Conservation (phyloP, 352 stramenopile genomes). For the Globisporangium cederbergense region DNA sequence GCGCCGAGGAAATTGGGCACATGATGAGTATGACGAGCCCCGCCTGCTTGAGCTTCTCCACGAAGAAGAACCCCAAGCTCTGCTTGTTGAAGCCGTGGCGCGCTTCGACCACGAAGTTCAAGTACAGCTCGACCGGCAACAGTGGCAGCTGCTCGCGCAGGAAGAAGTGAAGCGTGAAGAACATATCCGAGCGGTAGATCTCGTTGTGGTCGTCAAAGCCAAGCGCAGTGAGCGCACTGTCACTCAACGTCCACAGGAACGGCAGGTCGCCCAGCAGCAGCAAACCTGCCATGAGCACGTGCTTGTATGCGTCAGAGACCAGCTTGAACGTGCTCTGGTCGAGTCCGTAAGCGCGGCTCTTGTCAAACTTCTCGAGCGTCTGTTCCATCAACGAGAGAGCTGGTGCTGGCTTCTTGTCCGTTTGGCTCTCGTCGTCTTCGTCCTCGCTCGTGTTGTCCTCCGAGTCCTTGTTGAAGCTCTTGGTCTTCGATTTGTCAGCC, state of each 20-base stretch:
- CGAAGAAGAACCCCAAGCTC: slow-evolving; percentile 92
- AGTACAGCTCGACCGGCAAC: slow-evolving; percentile 83
- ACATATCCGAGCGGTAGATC: slow-evolving; percentile 70
- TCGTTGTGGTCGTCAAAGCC: slow-evolving; percentile 72
- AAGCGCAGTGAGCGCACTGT: slow-evolving; percentile 41
- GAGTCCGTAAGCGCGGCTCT: slow-evolving; percentile 91
- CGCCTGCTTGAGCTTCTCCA: slow-evolving; percentile 94
- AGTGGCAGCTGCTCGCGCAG: slow-evolving; percentile 40
- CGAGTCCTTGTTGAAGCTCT: slow-evolving; percentile 13
- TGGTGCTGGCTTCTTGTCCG: slow-evolving; percentile 7
- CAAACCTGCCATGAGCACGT: slow-evolving; percentile 80
- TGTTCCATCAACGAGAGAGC: slow-evolving; percentile 67
- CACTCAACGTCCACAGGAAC: slow-evolving; percentile 90
- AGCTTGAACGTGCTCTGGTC: slow-evolving; percentile 96
- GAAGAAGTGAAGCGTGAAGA: slow-evolving; percentile 59
- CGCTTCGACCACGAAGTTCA: slow-evolving; percentile 94
- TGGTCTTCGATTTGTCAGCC: slow-evolving; percentile 32
- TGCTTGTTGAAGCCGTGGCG: slow-evolving; percentile 98
- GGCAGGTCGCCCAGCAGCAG: slow-evolving; percentile 91
- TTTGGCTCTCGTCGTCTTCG: background rate
- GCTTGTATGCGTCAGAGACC: slow-evolving; percentile 83
- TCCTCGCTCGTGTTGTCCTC: slow-evolving; percentile 19
- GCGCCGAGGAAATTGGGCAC: slow-evolving; percentile 45
- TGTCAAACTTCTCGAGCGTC: slow-evolving; percentile 90
- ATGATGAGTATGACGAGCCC: slow-evolving; percentile 78